Conservation (phyloP, 345 rosid genomes). For the Salix caprea region DNA sequence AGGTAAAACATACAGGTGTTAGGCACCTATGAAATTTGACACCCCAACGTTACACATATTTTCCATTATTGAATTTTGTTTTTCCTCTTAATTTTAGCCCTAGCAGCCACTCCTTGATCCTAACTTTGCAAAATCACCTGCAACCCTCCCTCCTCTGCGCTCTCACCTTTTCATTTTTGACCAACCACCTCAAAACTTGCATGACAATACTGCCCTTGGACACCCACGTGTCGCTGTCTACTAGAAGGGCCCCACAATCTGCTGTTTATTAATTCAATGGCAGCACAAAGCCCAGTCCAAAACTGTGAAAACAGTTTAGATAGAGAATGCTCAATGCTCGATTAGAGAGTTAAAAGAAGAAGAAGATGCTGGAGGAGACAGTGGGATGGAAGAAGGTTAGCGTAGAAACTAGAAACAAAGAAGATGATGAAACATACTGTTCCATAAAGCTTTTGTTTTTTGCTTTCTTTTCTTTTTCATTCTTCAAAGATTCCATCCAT, state of each 20-base stretch:
- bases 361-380: background rate
- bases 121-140: background rate
- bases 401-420: background rate
- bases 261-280: background rate
- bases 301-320: background rate
- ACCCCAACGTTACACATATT: constrained; percentile 23
- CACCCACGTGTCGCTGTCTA: background rate
- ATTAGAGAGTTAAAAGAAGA: constrained; percentile 3
- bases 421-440: background rate
- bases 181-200: background rate
- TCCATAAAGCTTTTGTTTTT: background rate
- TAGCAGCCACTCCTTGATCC: background rate
- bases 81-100: background rate
- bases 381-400: background rate
- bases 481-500: constrained; percentile 43
- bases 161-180: background rate
- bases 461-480: background rate
- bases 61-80: background rate
- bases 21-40: constrained; percentile 15
- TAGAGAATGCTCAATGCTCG: constrained; percentile 9
- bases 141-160: background rate
- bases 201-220: background rate
- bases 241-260: background rate
- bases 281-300: background rate
- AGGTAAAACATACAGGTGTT: constrained; percentile 17